These are phyloP conservation scores for Dianthus caryophyllus DNA, from an alignment of 148 eudicot genomes.

Conservation along the genomic window DNA sequence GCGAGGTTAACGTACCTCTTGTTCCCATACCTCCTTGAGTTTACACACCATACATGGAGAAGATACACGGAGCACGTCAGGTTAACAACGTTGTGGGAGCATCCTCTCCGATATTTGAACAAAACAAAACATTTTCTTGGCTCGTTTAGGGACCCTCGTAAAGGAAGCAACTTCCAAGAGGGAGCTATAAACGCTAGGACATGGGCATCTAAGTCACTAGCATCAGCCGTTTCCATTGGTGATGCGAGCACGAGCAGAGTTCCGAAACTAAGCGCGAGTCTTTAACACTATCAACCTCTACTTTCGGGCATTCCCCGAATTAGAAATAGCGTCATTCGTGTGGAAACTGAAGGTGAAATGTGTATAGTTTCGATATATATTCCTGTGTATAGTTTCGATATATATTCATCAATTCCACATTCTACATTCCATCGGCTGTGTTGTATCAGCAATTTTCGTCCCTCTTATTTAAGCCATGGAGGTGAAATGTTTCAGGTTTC, in stretches of 20 bases:
- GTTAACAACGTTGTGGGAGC: slow-evolving; percentile 63
- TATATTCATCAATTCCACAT: neutral
- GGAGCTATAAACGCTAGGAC: slow-evolving; percentile 79
- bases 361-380: no score
- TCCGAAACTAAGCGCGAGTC: slow-evolving; percentile 23
- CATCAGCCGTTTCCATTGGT: slow-evolving; percentile 72
- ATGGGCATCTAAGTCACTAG: slow-evolving; percentile 93
- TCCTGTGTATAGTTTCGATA: slow-evolving; percentile 29
- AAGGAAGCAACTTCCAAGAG: slow-evolving; percentile 75
- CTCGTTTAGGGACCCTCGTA: slow-evolving; percentile 59
- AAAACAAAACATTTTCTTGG: slow-evolving; percentile 45
- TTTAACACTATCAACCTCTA: slow-evolving; percentile 11
- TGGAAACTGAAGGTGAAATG: slow-evolving; percentile 20
- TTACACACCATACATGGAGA: slow-evolving; percentile 51
- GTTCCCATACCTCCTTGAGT: slow-evolving; percentile 42
- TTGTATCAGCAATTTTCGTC: neutral
- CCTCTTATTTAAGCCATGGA: neutral
- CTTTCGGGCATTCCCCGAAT: neutral
- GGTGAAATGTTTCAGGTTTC: no score
- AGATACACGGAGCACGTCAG: slow-evolving; percentile 40
- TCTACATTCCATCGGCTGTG: neutral
- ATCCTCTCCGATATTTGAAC: slow-evolving; percentile 54
- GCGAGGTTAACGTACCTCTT: slow-evolving; percentile 49
- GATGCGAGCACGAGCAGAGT: slow-evolving; percentile 55
- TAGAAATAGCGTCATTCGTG: no score